Evolutionary conservation across 257 asterid species (phyloP), one percentile per base, ranked within the genome.

Genomic region (Fraxinus anomala): DNA sequence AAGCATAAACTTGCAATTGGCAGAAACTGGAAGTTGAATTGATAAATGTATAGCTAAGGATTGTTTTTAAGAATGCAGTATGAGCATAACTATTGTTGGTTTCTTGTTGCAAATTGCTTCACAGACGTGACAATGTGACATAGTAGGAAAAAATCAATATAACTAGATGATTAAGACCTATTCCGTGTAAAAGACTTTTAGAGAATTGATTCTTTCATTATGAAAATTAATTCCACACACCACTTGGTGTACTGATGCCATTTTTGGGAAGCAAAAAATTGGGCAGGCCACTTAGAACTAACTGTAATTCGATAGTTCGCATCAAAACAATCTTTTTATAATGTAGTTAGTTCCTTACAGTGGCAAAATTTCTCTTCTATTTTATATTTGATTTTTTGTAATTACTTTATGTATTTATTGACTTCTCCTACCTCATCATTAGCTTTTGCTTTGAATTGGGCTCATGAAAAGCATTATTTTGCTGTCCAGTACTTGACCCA

Each of bases 131-230:
- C 23, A 54, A 19, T 1, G 5, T 54, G 63, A 54, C 23, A 54
- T 19, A 2, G 24, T 54, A 13, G 24, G 8, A 17, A 17, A 39
- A 54, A 54, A 54, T 54, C 24, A 54, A 54, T 19, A 54, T 19
- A 54, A 16, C 24, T 54, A 19, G 63, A 54, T 54, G 10, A 54
- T 54, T 16, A 54, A 54, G 21, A 17, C 24, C n/a, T 54, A 54
- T 54, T 54, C 63, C 1, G 10, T 19, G 63, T 5, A 54, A 19
- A 19, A 17, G 10, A 54, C 24, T 54, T 16, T 54, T 54, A 54
- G 24, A 54, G 23, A 19, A 69, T 69, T 79, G 67, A 78, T 63
- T 68, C 28, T 26, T 73, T 56, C 9, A 19, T 54, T 54, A 6
- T 16, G 21, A 49, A 49, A 40, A 13, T 42, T 42, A 12, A 42